Percentiles rank a stretch among this genome's conserved stretches.
phyloP scores from a whole-genome alignment of 371 early-diverging fungal genomes.

The Dichotomocladium elegans region DNA sequence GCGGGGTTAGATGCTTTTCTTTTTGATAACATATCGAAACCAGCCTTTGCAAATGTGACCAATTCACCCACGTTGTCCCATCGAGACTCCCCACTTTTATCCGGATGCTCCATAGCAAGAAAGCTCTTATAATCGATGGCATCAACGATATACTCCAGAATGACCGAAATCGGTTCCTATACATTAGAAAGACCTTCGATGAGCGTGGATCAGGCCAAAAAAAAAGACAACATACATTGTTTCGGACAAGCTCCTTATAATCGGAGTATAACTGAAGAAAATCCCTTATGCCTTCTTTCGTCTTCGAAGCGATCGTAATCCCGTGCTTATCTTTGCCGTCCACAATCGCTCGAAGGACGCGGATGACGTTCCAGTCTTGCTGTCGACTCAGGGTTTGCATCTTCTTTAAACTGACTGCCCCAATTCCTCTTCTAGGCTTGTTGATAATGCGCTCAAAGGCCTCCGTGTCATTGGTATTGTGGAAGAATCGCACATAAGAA shows the following conservation, averaged over 20 bases:
- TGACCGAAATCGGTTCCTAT: slow-evolving; percentile 12
- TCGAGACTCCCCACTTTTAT: slow-evolving; percentile 19
- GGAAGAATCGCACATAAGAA: slow-evolving; percentile 41
- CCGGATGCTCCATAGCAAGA: slow-evolving; percentile 11
- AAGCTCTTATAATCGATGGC: slow-evolving; percentile 19
- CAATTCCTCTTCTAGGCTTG: slow-evolving; percentile 45
- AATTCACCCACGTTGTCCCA: slow-evolving; percentile 37
- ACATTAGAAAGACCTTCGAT: not conserved
- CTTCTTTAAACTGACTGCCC: slow-evolving; percentile 26
- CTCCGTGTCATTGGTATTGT: slow-evolving; percentile 39
- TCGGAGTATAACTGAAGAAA: slow-evolving; percentile 8
- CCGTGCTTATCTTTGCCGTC: not conserved
- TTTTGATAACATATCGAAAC: slow-evolving; percentile 1
- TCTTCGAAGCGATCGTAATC: not conserved
- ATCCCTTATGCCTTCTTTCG: not conserved
- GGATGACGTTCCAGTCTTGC: not conserved
- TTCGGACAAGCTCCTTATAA: too few species aligned
- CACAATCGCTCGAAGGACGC: slow-evolving; percentile 1
- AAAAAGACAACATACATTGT: not conserved
- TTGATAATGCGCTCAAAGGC: slow-evolving; percentile 44
- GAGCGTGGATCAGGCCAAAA: too few species aligned
- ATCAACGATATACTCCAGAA: slow-evolving; percentile 18
- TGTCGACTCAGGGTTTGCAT: slow-evolving; percentile 16
- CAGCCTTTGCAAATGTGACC: slow-evolving; percentile 17
- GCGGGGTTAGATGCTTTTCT: too few species aligned